Percentiles rank a stretch among this genome's conserved stretches.
These are phyloP conservation scores for Cerioporus squamosus DNA, from an alignment of 1,284 basidiomycete genomes.

Conservation along the genomic window DNA sequence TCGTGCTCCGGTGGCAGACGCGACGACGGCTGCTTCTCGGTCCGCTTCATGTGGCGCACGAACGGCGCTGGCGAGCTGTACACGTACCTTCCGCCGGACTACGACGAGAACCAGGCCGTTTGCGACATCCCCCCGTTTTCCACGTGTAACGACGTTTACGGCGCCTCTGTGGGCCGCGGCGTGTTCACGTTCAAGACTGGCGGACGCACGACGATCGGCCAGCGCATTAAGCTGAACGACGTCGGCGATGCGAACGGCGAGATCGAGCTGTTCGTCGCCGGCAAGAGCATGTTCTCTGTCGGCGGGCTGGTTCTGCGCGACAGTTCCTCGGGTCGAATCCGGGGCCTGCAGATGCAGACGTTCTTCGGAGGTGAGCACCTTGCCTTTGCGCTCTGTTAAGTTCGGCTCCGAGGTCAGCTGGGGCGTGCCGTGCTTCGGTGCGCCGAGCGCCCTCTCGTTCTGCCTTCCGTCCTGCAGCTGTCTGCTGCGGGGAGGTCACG, in stretches of 20 bases:
- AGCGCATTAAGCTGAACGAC: slow-evolving; percentile 70
- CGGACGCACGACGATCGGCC: slow-evolving; percentile 62
- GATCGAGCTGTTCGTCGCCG: slow-evolving; percentile 60
- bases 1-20: slow-evolving; percentile 58
- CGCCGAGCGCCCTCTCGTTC: background rate
- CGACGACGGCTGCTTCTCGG: slow-evolving; percentile 52
- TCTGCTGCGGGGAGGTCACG: background rate
- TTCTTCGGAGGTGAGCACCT: slow-evolving; percentile 62
- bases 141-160: slow-evolving; percentile 67
- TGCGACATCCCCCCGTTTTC: slow-evolving; percentile 58
- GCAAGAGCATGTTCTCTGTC: slow-evolving; percentile 58
- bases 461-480: background rate
- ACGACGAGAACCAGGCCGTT: slow-evolving; percentile 57
- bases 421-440: slow-evolving; percentile 1
- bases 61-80: slow-evolving; percentile 62
- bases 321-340: slow-evolving; percentile 48
- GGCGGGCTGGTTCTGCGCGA: slow-evolving; percentile 54
- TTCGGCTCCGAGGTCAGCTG: background rate
- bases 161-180: slow-evolving; percentile 74
- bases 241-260: slow-evolving; percentile 61
- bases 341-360: slow-evolving; percentile 69
- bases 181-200: slow-evolving; percentile 66
- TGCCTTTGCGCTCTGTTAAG: slow-evolving; percentile 12
- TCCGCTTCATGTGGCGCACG: slow-evolving; percentile 60
- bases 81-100: slow-evolving; percentile 63